A percentile compares a stretch with the other conserved stretches of the same genome.
These are phyloP conservation scores for Cardiospermum halicacabum DNA, from an alignment of 345 rosid genomes.

Conservation along the genomic window DNA sequence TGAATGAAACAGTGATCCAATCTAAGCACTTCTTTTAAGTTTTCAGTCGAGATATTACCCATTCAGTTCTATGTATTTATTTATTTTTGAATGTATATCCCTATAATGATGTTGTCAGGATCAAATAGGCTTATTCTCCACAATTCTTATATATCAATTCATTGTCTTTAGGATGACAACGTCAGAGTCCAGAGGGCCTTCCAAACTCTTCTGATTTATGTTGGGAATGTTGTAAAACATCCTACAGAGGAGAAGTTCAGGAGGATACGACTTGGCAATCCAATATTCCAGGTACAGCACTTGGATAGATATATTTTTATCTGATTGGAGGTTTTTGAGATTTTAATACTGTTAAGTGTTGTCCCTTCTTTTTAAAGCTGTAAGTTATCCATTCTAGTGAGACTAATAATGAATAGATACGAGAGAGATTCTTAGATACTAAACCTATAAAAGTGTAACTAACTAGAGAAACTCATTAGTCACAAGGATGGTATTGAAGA, in stretches of 20 bases:
- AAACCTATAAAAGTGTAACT: background rate
- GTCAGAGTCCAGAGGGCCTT: constrained; percentile 51
- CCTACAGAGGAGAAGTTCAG: constrained; percentile 64
- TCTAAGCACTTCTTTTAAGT: too few relatives aligned
- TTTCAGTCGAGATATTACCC: too few relatives aligned
- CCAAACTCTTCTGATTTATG: constrained; percentile 59
- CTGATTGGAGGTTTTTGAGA: background rate
- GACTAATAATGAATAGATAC: background rate
- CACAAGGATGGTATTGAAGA: background rate
- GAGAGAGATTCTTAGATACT: background rate
- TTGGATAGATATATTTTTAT: background rate
- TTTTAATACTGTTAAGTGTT: background rate
- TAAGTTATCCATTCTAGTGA: background rate
- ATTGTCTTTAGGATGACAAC: constrained; percentile 43
- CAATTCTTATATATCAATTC: background rate
- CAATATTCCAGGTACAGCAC: constrained; percentile 44
- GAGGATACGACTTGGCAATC: constrained; percentile 61
- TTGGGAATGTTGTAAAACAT: constrained; percentile 52
- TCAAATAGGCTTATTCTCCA: background rate
- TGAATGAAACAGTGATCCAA: background rate
- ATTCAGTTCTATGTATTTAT: background rate
- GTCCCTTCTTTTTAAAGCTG: background rate
- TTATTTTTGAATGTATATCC: too few relatives aligned
- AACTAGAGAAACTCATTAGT: background rate
- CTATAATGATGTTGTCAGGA: too few relatives aligned